A percentile compares a stretch with the other conserved stretches of the same genome.
These are phyloP conservation scores for Penicillium malachiteum DNA, from an alignment of 495 filamentous ascomycete genomes.

Conservation along the genomic window DNA sequence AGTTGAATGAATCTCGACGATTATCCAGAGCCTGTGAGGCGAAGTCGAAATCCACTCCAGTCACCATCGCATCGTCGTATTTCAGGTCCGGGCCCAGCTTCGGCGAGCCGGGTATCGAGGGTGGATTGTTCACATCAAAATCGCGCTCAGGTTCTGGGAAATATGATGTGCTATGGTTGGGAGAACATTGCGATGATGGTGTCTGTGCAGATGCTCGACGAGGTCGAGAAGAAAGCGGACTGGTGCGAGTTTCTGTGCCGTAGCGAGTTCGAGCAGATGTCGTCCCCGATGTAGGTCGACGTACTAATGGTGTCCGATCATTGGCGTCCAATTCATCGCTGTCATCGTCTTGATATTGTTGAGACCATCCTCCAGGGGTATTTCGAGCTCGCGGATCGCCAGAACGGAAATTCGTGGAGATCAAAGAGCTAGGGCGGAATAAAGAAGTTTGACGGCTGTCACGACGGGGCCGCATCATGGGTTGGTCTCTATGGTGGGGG, in stretches of 20 bases:
- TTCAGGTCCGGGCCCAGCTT: conserved; percentile 57
- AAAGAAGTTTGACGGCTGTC: conserved; percentile 52
- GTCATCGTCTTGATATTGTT: conserved; percentile 43
- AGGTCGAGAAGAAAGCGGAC: conserved; percentile 27
- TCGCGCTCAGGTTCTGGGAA: conserved; percentile 36
- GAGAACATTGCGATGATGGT: conserved; percentile 36
- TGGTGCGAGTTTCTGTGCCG: conserved; percentile 37
- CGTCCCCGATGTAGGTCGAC: conserved; percentile 25
- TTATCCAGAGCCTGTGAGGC: conserved; percentile 34
- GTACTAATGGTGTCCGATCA: conserved; percentile 45
- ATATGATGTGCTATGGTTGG: conserved; percentile 27
- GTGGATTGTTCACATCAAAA: conserved; percentile 95
- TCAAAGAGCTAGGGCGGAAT: conserved; percentile 44
- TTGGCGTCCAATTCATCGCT: conserved; percentile 44
- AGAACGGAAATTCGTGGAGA: conserved; percentile 25
- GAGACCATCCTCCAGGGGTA: conserved; percentile 28
- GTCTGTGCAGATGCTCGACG: conserved; percentile 33
- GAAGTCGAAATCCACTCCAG: conserved; percentile 47
- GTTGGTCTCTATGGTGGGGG: conserved; percentile 57
- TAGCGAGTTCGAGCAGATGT: conserved; percentile 32
- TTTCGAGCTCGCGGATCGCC: conserved; percentile 28
- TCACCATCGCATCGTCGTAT: conserved; percentile 78
- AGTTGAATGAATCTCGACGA: conserved; percentile 30
- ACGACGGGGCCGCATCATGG: conserved; percentile 66
- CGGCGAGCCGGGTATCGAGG: conserved; percentile 83